Evolutionary conservation across 1,284 basidiomycete genomes (phyloP), one percentile per base, ranked within the genome.

Genomic region (Thecaphora thlaspeos): DNA sequence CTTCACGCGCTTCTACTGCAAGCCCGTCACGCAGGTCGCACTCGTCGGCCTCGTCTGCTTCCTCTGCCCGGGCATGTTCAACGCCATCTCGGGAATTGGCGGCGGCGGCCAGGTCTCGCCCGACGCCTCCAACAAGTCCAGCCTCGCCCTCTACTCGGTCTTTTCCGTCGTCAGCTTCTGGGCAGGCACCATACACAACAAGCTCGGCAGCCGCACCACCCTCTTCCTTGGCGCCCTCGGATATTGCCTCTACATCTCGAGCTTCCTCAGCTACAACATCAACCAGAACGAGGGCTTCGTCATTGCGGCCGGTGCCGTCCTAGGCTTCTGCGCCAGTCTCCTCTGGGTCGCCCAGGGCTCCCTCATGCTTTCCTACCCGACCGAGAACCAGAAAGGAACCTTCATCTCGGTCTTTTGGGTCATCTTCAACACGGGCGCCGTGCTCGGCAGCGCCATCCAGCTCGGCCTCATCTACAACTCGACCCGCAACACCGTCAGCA

Each of bases 311-410:
- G 90, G 90, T 30, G 88, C 88, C 26, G 80, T 91, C 53, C 85
- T 92, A 17, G 90, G 90, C 41, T 71, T 90, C 46, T 90, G 88
- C 70, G 90, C 91, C 14, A 88, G 87, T 42, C 76, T 91, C 23
- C 81, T 92, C n/a, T 77, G 77, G 77, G 66, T 70, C 3, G 73
- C 73, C 1, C 90, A 91, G 71, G 89, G 89, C 18, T 85, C 85
- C 5, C 80, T 91, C 58, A 91, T 91, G 86, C 81, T 92, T 70
- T 83, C 87, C 1, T 92, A 91, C 76, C 87, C 88, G 0, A 89
- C 77, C 1, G 81, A 37, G 86, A 87, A 73, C 71, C 79, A 62
- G 75, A 93, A 92, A 77, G 90, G 90, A 18, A 47, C 48, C 19
- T 62, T 61, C 75, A 90, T 92, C 59, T 86, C 84, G 19, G 81